Evolutionary conservation across 2,329 filamentous ascomycete genomes (phyloP).

Genomic region (Pseudogymnoascus sp.): DNA sequence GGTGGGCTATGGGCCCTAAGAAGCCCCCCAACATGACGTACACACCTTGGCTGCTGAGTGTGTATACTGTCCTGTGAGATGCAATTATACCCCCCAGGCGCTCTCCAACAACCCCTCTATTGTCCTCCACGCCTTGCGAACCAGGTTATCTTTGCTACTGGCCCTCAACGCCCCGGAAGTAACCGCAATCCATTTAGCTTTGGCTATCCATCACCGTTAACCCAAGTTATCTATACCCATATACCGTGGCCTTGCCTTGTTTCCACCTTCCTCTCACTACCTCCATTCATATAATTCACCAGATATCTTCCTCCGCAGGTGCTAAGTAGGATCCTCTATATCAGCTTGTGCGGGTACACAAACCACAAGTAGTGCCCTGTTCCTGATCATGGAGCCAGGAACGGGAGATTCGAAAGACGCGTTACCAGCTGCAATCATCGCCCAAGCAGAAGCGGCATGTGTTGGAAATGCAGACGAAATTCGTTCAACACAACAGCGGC

Average conservation of each 20-base stretch:
- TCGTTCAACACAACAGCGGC: not conserved
- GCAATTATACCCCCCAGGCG: not conserved
- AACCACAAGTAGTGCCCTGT: not conserved
- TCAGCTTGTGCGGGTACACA: not conserved
- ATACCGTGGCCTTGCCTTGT: not conserved
- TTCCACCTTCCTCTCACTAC: not conserved
- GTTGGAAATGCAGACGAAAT: constrained; percentile 24
- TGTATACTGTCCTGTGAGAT: not conserved
- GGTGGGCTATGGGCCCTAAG: not conserved
- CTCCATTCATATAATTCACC: not conserved
- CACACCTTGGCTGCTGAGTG: not conserved
- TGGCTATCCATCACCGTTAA: not conserved
- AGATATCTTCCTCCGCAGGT: not conserved
- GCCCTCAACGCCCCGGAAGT: not conserved
- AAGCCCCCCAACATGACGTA: constrained; percentile 5
- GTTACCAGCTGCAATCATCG: constrained; percentile 25
- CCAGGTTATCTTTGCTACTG: not conserved
- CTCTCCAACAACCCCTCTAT: not conserved
- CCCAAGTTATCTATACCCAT: not conserved
- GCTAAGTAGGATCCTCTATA: not conserved
- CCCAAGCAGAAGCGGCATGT: constrained; percentile 30
- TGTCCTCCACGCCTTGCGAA: not conserved
- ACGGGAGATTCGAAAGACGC: not conserved
- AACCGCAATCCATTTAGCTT: not conserved
- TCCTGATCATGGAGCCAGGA: constrained; percentile 8